These are phyloP conservation scores for Beta vulgaris DNA, from an alignment of 148 eudicot genomes.

Conservation along the genomic window DNA sequence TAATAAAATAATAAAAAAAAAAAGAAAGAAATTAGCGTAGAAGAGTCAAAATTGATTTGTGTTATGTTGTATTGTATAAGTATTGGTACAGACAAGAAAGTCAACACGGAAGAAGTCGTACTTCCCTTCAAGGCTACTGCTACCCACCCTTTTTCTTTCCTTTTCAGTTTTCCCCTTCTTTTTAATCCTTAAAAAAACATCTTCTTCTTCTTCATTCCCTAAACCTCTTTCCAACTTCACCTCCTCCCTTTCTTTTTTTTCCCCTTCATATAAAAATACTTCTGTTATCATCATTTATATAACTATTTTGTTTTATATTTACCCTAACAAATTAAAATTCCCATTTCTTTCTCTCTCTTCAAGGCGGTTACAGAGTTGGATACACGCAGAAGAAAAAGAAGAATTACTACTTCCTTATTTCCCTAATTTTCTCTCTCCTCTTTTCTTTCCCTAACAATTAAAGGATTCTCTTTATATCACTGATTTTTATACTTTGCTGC, in stretches of 20 bases:
- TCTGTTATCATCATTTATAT: background rate
- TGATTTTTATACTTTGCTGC: background rate
- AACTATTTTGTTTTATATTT: too few relatives aligned
- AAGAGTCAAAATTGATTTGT: too few relatives aligned
- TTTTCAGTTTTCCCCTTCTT: background rate
- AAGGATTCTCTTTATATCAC: background rate
- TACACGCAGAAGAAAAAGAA: conserved; percentile 21
- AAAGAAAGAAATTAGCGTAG: too few relatives aligned
- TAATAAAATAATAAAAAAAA: too few relatives aligned
- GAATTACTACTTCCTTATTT: background rate
- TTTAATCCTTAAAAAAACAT: background rate
- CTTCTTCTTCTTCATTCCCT: background rate
- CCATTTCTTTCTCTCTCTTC: background rate
- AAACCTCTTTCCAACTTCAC: background rate
- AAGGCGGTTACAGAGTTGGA: conserved; percentile 27
- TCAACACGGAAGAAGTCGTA: conserved; percentile 28
- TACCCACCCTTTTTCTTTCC: background rate
- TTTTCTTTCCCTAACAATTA: background rate
- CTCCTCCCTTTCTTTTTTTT: too few relatives aligned
- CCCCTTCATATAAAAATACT: background rate
- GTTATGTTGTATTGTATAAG: background rate
- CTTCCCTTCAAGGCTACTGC: background rate
- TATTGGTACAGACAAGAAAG: conserved; percentile 16
- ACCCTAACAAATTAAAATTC: too few relatives aligned
- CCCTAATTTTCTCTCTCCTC: background rate